Evolutionary conservation across 1,139 yeast species (phyloP).

Genomic region (Debaryomyces nepalensis): DNA sequence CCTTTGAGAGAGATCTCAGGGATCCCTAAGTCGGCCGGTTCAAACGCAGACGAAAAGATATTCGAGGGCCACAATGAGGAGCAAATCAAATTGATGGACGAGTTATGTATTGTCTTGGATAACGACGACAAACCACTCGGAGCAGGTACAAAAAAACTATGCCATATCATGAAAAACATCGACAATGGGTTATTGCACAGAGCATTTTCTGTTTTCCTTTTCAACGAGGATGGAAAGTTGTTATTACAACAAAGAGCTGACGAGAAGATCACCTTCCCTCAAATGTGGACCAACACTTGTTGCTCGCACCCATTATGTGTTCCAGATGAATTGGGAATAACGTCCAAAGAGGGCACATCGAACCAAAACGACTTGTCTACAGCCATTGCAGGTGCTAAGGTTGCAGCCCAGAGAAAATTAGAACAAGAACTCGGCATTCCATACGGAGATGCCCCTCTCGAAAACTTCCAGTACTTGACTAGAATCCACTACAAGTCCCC

Average conservation of each 20-base stretch:
- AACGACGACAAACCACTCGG: conserved; percentile 87
- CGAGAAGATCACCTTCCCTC: conserved; percentile 95
- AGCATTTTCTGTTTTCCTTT: conserved; percentile 92
- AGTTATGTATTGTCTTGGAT: conserved; percentile 91
- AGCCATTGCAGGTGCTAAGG: conserved; percentile 78
- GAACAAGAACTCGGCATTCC: conserved; percentile 91
- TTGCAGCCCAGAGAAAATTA: conserved; percentile 90
- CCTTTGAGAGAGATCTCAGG: conserved; percentile 56
- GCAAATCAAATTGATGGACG: conserved; percentile 94
- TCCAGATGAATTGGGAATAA: conserved; percentile 72
- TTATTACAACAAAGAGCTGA: conserved; percentile 93
- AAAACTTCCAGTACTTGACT: conserved; percentile 79
- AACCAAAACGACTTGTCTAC: conserved; percentile 47
- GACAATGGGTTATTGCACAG: conserved; percentile 86
- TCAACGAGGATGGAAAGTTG: conserved; percentile 75
- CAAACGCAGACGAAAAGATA: conserved; percentile 34
- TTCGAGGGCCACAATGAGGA: conserved; percentile 91
- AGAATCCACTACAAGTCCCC: conserved; percentile 96
- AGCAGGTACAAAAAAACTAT: conserved; percentile 90
- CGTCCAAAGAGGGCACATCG: conserved; percentile 26
- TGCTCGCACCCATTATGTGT: conserved; percentile 96
- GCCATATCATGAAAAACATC: conserved; percentile 90
- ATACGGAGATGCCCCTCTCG: conserved; percentile 62
- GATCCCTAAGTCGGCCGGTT: conserved; percentile 41
- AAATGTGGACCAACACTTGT: conserved; percentile 98